Percentiles rank a stretch among this genome's conserved stretches.
phyloP scores from a whole-genome alignment of 495 filamentous ascomycete species.

The Penicillium soppii region DNA sequence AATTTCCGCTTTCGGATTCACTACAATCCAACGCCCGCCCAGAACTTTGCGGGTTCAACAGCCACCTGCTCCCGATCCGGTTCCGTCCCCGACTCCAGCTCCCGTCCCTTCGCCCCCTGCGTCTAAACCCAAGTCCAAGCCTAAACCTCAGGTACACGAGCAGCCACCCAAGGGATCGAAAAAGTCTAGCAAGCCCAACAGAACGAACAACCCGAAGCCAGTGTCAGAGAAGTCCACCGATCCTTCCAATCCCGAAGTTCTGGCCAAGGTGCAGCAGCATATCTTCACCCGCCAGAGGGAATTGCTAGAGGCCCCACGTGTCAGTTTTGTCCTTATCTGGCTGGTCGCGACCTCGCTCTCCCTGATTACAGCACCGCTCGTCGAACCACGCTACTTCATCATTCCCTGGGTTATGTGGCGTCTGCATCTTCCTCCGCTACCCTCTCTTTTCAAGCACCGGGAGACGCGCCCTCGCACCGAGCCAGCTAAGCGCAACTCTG shows the following conservation, averaged over 20 bases:
- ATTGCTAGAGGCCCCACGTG: slow-evolving; percentile 31
- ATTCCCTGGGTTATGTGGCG: slow-evolving; percentile 95
- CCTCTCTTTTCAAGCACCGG: slow-evolving; percentile 31
- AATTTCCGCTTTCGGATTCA: slow-evolving; percentile 55
- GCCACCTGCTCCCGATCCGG: background rate
- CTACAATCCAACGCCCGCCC: slow-evolving; percentile 24
- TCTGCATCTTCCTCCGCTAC: slow-evolving; percentile 63
- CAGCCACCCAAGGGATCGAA: slow-evolving; percentile 22
- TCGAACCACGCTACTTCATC: slow-evolving; percentile 94
- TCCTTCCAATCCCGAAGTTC: slow-evolving; percentile 29
- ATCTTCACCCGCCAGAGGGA: slow-evolving; percentile 36
- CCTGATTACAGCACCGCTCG: slow-evolving; percentile 82
- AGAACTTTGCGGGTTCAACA: slow-evolving; percentile 22
- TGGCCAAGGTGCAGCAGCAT: slow-evolving; percentile 33
- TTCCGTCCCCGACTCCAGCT: background rate
- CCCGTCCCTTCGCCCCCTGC: background rate
- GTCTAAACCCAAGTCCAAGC: background rate
- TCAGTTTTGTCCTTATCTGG: slow-evolving; percentile 66
- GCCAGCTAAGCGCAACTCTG: slow-evolving; percentile 25
- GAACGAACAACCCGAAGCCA: slow-evolving; percentile 27
- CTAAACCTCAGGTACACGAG: slow-evolving; percentile 11
- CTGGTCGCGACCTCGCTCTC: slow-evolving; percentile 70
- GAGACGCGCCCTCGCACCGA: slow-evolving; percentile 20
- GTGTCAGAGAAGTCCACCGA: slow-evolving; percentile 8
- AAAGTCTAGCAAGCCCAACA: slow-evolving; percentile 23